Percentiles rank a stretch among this genome's conserved stretches.
phyloP scores from a whole-genome alignment of 495 filamentous ascomycete species.

The Daldinia caldariorum region DNA sequence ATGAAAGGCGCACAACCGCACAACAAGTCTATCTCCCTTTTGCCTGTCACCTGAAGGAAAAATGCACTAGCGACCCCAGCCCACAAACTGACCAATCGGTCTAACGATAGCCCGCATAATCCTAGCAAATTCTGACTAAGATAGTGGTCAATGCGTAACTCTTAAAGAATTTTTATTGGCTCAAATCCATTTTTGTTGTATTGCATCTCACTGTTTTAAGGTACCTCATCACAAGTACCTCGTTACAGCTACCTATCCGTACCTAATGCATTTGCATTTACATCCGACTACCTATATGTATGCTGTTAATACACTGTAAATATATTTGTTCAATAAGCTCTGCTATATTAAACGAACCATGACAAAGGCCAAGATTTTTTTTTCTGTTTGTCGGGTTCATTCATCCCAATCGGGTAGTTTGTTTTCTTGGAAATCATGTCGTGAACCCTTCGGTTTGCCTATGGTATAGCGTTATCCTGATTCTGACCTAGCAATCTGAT shows the following conservation, averaged over 20 bases:
- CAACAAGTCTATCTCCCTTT: conserved; percentile 56
- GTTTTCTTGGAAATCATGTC: neutral
- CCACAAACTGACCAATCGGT: conserved; percentile 22
- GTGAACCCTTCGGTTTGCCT: neutral
- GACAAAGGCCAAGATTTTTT: conserved; percentile 3
- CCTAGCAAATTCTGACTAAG: neutral
- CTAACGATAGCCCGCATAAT: conserved; percentile 20
- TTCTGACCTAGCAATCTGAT: neutral
- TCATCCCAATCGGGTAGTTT: neutral
- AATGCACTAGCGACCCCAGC: conserved; percentile 26
- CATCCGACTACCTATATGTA: neutral
- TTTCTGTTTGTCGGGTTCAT: neutral
- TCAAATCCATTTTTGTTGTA: neutral
- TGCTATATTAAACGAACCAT: neutral
- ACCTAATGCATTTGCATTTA: neutral
- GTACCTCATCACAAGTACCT: too few relatives aligned
- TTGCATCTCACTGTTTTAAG: too few relatives aligned
- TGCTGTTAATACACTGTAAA: neutral
- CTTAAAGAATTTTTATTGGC: neutral
- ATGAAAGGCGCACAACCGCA: conserved; percentile 64
- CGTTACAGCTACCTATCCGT: neutral
- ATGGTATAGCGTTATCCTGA: neutral
- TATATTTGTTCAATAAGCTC: neutral
- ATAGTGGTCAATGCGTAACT: neutral
- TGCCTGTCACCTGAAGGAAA: conserved; percentile 52